These are phyloP conservation scores for Pecoramyces ruminantium DNA, from an alignment of 192 early-diverging fungal species.

Conservation along the genomic window DNA sequence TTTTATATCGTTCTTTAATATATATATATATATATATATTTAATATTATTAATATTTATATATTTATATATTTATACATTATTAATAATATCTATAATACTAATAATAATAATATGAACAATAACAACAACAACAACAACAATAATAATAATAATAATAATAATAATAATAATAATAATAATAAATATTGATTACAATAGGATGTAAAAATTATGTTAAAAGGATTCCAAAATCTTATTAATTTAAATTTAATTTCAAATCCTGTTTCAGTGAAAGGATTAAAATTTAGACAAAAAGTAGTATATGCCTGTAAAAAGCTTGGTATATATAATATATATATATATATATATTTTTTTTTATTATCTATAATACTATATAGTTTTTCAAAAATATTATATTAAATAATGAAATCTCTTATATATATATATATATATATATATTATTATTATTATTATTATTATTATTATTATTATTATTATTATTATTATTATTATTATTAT, in stretches of 20 bases:
- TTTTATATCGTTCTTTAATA: too few species aligned
- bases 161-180: too few species aligned
- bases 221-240: conserved; percentile 2
- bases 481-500: too few species aligned
- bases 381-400: too few species aligned
- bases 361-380: too few species aligned
- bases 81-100: background rate
- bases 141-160: too few species aligned
- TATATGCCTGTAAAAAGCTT: conserved; percentile 11
- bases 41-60: background rate
- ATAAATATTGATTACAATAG: too few species aligned
- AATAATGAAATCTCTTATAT: too few species aligned
- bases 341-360: background rate
- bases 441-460: too few species aligned
- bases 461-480: too few species aligned
- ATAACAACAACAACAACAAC: too few species aligned
- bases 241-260: conserved; percentile 10
- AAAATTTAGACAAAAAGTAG: conserved; percentile 19
- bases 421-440: too few species aligned
- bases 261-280: conserved; percentile 4
- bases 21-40: background rate
- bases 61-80: background rate
- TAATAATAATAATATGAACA: background rate
- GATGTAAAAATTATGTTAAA: conserved; percentile 10
- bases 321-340: background rate